Evolutionary conservation across 805 yeast genomes (phyloP), one percentile per base, ranked within the genome.

Genomic region (Kuraishia piskuri): DNA sequence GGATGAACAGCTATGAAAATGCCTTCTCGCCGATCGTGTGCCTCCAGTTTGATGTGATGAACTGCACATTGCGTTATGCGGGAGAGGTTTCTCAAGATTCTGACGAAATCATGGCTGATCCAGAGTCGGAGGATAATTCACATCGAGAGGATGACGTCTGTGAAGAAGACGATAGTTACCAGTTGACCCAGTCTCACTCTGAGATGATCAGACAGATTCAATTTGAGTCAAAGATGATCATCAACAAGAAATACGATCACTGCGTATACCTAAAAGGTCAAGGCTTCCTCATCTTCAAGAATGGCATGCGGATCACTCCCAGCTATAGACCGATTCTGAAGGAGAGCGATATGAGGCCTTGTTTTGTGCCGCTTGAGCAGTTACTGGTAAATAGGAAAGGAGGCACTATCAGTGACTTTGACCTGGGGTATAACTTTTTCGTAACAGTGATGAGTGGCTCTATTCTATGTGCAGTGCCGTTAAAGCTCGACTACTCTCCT

Each of bases 1-100:
- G 53, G 53, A 40, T 48, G 12, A 52, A 52, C 19, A 36, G 50
- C 2, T 52, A 52, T 26, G 53, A 52, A 12, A 22, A 21, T 22
- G 14, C 24, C 20, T 36, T 47, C n/a, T 47, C 53, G 8, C 53
- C 53, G 5, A 14, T 52, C 24, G 53, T 52, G 20, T 19, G 53
- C 19, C 4, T 52, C 26, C 31, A n/a, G 19, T 52, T 26, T 25
- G 46, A 52, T 22, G 17, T 48, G 21, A 20, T 17, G 12, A 19
- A 9, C 10, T 8, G 20, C 22, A 19, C 36, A n/a, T 50, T 44
- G 24, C 20, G 14, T 1, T 20, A 25, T 26, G 26, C 8, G 7
- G 37, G n/a, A 19, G 20, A 14, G 8, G 46, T 20, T 2, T 7
- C 6, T 2, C 25, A 49, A 49, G 26, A 10, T 14, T 17, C 49